Evolutionary conservation across 164 flowering plant genomes (phyloP).

Genomic region (Buxus sempervirens): DNA sequence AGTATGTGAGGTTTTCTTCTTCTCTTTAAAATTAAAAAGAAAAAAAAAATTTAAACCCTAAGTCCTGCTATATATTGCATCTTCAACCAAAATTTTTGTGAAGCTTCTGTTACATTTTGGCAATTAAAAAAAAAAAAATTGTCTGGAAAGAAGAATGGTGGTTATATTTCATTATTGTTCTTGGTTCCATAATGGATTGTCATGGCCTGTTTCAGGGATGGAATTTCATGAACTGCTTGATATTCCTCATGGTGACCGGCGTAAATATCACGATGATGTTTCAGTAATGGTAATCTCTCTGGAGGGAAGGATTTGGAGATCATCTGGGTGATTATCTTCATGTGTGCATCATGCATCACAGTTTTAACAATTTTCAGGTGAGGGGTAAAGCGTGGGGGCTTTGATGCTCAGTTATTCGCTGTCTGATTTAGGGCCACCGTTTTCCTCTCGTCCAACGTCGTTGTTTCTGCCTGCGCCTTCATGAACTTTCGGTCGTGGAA

Average conservation of each 20-base stretch:
- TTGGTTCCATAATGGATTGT: background rate
- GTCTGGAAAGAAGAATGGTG: no score
- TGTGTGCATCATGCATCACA: background rate
- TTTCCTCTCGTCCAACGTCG: no score
- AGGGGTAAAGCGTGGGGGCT: conserved; percentile 10
- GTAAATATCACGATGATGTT: conserved; percentile 69
- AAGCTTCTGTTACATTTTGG: no score
- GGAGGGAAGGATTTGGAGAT: conserved; percentile 68
- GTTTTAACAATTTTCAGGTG: conserved; percentile 20
- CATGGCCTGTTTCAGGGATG: conserved; percentile 47
- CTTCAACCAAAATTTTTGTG: no score
- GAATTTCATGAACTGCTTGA: conserved; percentile 68
- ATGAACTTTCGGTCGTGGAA: no score
- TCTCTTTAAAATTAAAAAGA: no score
- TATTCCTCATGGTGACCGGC: conserved; percentile 65
- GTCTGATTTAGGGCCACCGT: no score
- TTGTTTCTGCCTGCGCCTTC: no score
- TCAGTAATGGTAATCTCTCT: conserved; percentile 66
- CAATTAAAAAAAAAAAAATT: no score
- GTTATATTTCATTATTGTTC: background rate
- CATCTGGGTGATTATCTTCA: conserved; percentile 23
- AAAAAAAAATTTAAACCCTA: no score
- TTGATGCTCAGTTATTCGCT: background rate
- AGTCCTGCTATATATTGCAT: no score
- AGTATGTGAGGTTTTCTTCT: no score